These are phyloP conservation scores for Vaccinium macrocarpon DNA, from an alignment of 148 eudicot species.

Conservation along the genomic window DNA sequence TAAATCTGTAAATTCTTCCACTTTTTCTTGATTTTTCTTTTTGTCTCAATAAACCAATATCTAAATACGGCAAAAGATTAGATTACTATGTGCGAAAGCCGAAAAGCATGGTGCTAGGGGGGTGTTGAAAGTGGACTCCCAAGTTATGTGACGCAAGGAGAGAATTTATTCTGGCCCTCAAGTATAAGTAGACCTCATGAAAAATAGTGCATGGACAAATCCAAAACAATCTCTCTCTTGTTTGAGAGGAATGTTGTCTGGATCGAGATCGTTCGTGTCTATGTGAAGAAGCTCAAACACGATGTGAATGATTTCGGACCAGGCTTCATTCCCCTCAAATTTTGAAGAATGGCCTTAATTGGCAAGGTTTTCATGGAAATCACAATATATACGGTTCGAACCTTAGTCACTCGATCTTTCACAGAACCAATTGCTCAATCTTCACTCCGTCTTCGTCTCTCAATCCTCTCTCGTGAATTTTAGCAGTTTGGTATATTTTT, in stretches of 20 bases:
- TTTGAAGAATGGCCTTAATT: not conserved
- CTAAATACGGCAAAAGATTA: not conserved
- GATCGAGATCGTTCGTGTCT: conserved; percentile 43
- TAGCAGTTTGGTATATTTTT: too few relatives aligned
- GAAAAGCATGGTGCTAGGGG: not conserved
- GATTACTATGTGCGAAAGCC: not conserved
- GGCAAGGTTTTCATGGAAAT: not conserved
- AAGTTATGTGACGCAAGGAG: conserved; percentile 22
- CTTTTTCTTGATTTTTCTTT: not conserved
- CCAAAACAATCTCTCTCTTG: not conserved
- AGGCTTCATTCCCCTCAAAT: conserved; percentile 98
- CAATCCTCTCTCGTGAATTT: too few relatives aligned
- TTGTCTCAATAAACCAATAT: not conserved
- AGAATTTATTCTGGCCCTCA: conserved; percentile 16
- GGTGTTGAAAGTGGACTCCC: conserved; percentile 37
- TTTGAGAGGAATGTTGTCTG: conserved; percentile 80
- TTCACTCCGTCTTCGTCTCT: too few relatives aligned
- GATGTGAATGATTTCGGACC: conserved; percentile 71
- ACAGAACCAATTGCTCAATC: too few relatives aligned
- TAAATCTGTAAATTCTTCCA: not conserved
- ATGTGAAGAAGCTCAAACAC: conserved; percentile 2
- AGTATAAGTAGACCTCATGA: conserved; percentile 28
- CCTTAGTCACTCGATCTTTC: too few relatives aligned
- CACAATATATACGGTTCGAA: not conserved
- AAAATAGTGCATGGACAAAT: conserved; percentile 22